Percentiles rank a stretch among this genome's conserved stretches.
These are phyloP conservation scores for Voacanga thouarsii DNA, from an alignment of 257 asterid species.

Conservation along the genomic window DNA sequence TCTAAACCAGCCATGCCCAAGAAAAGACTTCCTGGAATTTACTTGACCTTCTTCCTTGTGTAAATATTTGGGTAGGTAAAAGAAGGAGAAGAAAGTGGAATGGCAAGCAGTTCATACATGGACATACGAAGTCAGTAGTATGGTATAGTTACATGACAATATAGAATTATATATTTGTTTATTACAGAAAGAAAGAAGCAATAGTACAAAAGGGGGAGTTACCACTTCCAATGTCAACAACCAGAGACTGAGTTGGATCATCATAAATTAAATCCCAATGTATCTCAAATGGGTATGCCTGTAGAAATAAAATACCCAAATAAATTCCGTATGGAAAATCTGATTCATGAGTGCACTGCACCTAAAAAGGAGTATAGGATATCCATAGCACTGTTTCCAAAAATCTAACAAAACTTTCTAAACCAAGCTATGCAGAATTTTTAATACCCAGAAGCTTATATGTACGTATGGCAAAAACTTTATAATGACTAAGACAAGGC, in stretches of 20 bases:
- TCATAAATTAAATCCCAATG: constrained; percentile 58
- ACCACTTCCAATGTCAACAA: constrained; percentile 95
- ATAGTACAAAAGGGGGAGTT: constrained; percentile 17
- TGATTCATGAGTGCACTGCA: neutral
- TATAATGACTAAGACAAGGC: neutral
- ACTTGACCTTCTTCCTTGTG: neutral
- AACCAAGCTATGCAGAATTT: neutral
- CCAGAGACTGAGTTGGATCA: constrained; percentile 66
- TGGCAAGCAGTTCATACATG: neutral
- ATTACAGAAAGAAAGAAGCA: neutral
- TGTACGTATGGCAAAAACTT: neutral
- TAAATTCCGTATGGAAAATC: neutral
- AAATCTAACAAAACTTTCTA: neutral
- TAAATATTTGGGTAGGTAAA: neutral
- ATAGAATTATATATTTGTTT: neutral
- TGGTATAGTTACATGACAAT: neutral
- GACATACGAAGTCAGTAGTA: neutral
- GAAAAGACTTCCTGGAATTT: neutral
- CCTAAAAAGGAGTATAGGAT: neutral
- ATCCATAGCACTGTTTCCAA: neutral
- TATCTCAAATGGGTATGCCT: constrained; percentile 74
- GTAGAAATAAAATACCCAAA: constrained; percentile 24
- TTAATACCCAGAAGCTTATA: neutral
- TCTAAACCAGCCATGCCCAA: neutral
- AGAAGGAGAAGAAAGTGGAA: neutral